Evolutionary conservation across 257 asterid species (phyloP).

Genomic region (Solanum pennellii): DNA sequence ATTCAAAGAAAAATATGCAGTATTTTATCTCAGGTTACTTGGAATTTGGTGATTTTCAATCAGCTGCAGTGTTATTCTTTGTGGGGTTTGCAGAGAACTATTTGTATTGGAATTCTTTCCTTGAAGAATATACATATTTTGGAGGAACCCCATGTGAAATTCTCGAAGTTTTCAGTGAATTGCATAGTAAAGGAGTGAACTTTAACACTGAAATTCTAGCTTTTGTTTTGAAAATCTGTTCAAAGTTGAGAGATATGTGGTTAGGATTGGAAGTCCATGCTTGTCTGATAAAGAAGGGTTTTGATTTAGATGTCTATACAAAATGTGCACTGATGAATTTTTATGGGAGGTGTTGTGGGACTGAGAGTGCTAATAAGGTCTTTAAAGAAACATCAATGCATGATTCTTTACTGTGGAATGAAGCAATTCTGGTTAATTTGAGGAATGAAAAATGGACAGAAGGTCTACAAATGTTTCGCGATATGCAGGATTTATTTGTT

Average conservation of each 20-base stretch:
- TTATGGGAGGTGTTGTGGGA: constrained; percentile 38
- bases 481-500: constrained; percentile 18
- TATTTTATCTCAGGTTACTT: constrained; percentile 35
- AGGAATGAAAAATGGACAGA: constrained; percentile 37
- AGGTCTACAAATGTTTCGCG: constrained; percentile 25
- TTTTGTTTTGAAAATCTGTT: constrained; percentile 36
- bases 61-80: constrained; percentile 38
- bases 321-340: constrained; percentile 50
- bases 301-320: constrained; percentile 27
- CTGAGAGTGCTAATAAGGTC: constrained; percentile 23
- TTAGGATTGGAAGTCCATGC: constrained; percentile 49
- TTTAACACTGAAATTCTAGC: constrained; percentile 27
- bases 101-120: constrained; percentile 33
- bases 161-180: constrained; percentile 33
- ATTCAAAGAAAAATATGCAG: constrained; percentile 23
- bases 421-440: constrained; percentile 40
- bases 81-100: constrained; percentile 31
- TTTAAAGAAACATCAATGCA: constrained; percentile 21
- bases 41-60: constrained; percentile 33
- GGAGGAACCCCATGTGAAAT: constrained; percentile 43
- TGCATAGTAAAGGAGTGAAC: constrained; percentile 32
- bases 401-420: constrained; percentile 42
- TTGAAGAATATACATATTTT: constrained; percentile 25
- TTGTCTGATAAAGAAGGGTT: constrained; percentile 41
- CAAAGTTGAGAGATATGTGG: constrained; percentile 18